A percentile compares a stretch with the other conserved stretches of the same genome.
Evolutionary conservation across 192 early-diverging fungal species (phyloP).

Genomic region (Entophlyctis luteolus): DNA sequence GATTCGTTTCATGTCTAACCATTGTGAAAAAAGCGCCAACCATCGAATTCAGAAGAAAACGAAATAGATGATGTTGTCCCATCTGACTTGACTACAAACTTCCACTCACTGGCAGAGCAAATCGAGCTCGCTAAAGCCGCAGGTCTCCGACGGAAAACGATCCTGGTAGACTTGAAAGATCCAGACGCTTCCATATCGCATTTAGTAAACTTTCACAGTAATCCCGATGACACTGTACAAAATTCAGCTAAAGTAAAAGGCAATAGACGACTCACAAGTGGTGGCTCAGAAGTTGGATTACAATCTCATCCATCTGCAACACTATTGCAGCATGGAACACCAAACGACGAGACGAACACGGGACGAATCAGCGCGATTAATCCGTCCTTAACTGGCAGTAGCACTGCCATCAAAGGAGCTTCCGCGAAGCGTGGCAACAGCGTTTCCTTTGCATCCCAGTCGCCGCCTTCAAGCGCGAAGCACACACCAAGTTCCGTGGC

Average conservation of each 20-base stretch:
- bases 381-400: not conserved
- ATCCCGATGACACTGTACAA: not conserved
- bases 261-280: too few relatives aligned
- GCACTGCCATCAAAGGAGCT: not conserved
- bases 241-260: too few relatives aligned
- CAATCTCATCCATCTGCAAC: not conserved
- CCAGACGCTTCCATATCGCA: not conserved
- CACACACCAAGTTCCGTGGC: too few relatives aligned
- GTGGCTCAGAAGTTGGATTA: not conserved
- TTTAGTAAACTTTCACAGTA: not conserved
- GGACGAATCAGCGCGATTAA: not conserved
- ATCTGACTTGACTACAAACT: too few relatives aligned
- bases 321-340: not conserved
- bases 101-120: too few relatives aligned
- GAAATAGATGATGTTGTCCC: too few relatives aligned
- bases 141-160: constrained; percentile 16
- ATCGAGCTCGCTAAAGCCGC: constrained; percentile 15
- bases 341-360: not conserved
- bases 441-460: not conserved
- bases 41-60: too few relatives aligned
- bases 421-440: not conserved
- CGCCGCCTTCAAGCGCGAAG: too few relatives aligned
- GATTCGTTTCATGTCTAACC: too few relatives aligned
- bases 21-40: too few relatives aligned
- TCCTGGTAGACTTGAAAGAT: constrained; percentile 10